Evolutionary conservation across 352 stramenopile genomes (phyloP), one percentile per base, ranked within the genome.

Genomic region (Pythium phragmiticola): DNA sequence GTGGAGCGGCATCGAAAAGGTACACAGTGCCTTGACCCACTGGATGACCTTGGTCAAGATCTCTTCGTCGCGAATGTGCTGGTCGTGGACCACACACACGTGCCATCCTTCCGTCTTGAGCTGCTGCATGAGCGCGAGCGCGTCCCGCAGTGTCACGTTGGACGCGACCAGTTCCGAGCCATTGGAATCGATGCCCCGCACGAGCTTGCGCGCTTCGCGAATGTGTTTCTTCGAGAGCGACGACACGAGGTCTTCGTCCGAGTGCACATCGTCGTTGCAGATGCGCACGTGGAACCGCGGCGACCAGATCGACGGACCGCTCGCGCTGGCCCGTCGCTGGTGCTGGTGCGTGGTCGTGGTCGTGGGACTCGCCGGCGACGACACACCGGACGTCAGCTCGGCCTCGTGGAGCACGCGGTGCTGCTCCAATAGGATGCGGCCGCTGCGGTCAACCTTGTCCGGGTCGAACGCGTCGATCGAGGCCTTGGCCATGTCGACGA

Each of bases 251-350:
- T 99, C 94, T 51, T 99, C 94, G 65, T 98, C 98, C 4, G 96
- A 98, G 70, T 99, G 97, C 4, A 99, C 93, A 63, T 99, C 97
- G 69, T 99, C 97, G 74, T 99, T 99, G 77, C 98, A 97, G 43
- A 99, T 88, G 8, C 95, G 74, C 23, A 98, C 78, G 55, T 97
- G 88, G 42, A 98, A 88, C 9, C 75, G 66, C n/a, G 77, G 88
- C 36, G 78, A 81, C 58, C 58, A 65, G 26, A 43, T 46, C 39
- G 39, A 16, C 39, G 39, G 13, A 19, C 13, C 39, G 16, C 39
- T 12, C 41, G 57, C 30, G 23, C 63, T 50, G 47, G 26, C 23
- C 39, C 65, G 52, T 28, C 73, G 63, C 50, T 64, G 65, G 34
- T 39, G 34, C 11, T 39, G 39, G 11, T 19, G 39, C 39, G 19